Evolutionary conservation across 2,329 filamentous ascomycete genomes (phyloP).

Genomic region (Ambrosiella beaveri): DNA sequence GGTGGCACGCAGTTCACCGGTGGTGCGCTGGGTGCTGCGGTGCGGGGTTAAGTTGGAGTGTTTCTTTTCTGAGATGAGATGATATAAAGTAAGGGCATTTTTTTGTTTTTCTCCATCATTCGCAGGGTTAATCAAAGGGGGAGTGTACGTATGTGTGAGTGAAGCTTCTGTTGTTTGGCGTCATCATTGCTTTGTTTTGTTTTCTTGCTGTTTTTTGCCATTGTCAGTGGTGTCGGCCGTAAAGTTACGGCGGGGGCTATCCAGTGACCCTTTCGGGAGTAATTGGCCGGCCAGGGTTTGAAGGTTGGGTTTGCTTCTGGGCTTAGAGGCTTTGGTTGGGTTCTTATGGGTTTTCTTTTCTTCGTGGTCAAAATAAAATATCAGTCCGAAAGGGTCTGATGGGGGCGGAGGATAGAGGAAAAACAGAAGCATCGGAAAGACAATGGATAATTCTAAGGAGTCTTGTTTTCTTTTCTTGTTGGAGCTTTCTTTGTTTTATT

Average conservation of each 20-base stretch:
- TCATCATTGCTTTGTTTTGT: conserved; percentile 3
- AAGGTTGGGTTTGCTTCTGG: no score
- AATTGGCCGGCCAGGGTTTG: no score
- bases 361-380: not conserved
- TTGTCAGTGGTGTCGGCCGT: not conserved
- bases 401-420: not conserved
- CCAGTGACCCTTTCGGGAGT: no score
- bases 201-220: not conserved
- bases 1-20: conserved; percentile 68
- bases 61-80: conserved; percentile 1
- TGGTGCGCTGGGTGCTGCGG: conserved; percentile 55
- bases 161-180: conserved; percentile 1
- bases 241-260: no score
- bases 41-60: conserved; percentile 32
- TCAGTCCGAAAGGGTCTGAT: not conserved
- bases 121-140: conserved; percentile 1
- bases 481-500: not conserved
- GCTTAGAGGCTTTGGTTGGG: not conserved
- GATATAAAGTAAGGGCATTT: not conserved
- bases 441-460: not conserved
- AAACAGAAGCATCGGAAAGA: not conserved
- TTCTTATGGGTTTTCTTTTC: not conserved
- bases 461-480: not conserved
- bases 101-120: not conserved
- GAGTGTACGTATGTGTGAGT: not conserved